phyloP scores from a whole-genome alignment of 2,329 filamentous ascomycete species.

The Phaeoacremonium minimum region DNA sequence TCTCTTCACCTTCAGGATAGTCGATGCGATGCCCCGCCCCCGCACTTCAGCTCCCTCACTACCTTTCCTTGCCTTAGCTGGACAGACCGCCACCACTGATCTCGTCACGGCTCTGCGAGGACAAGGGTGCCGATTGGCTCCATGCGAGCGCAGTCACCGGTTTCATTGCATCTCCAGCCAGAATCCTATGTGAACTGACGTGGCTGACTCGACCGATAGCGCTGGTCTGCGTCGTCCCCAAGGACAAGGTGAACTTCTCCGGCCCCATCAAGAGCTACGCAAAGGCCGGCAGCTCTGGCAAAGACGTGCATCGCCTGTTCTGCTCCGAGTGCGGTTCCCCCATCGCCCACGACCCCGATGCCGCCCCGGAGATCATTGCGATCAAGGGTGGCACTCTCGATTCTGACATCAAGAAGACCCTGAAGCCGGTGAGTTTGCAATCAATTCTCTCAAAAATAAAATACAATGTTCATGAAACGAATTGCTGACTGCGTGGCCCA shows the following conservation, averaged over 20 bases:
- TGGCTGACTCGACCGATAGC: too few relatives aligned
- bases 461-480: too few relatives aligned
- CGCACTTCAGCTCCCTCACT: too few relatives aligned
- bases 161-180: too few relatives aligned
- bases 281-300: conserved; percentile 55
- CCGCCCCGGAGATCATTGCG: conserved; percentile 66
- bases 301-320: conserved; percentile 64
- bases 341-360: conserved; percentile 66
- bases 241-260: conserved; percentile 59
- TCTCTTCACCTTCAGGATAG: too few relatives aligned
- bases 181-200: too few relatives aligned
- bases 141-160: too few relatives aligned
- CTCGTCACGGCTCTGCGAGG: too few relatives aligned
- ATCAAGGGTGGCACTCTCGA: conserved; percentile 64
- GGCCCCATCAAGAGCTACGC: conserved; percentile 63
- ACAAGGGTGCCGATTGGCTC: too few relatives aligned
- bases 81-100: too few relatives aligned
- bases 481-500: neutral
- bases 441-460: too few relatives aligned
- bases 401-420: conserved; percentile 59
- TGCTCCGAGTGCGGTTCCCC: conserved; percentile 66
- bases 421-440: conserved; percentile 53
- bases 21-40: neutral
- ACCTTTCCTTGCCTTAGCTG: too few relatives aligned
- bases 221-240: conserved; percentile 61